Conservation (phyloP, 129 eudicot genomes). For the Artemisia argyi region DNA sequence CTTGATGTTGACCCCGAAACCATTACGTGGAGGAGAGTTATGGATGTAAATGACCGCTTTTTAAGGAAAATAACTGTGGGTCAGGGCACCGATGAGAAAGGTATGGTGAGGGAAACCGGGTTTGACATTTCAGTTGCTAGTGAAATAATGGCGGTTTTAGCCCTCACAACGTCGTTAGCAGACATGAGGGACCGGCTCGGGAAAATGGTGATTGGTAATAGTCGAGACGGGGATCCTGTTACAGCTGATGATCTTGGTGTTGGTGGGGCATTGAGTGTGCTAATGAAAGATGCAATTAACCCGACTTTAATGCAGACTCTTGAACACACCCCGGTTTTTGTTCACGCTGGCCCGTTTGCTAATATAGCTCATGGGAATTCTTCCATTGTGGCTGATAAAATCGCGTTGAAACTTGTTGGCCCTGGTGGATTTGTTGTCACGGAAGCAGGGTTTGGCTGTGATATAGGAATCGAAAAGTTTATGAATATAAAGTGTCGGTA, state of each 20-base stretch:
- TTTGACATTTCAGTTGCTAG: conserved; percentile 96
- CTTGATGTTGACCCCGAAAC: conserved; percentile 88
- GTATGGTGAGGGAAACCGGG: conserved; percentile 93
- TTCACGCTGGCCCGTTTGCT: no score
- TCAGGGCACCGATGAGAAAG: conserved; percentile 94
- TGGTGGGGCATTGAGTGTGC: conserved; percentile 93
- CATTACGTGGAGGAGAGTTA: conserved; percentile 94
- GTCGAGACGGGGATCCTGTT: conserved; percentile 83
- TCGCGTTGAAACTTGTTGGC: conserved; percentile 91
- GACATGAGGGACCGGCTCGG: conserved; percentile 97
- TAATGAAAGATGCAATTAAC: conserved; percentile 93
- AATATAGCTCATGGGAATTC: no score
- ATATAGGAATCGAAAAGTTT: conserved; percentile 96
- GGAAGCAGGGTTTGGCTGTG: conserved; percentile 97
- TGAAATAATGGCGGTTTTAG: conserved; percentile 97
- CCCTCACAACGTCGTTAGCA: conserved; percentile 73
- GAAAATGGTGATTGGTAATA: conserved; percentile 94
- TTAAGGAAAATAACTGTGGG: conserved; percentile 86
- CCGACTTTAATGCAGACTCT: conserved; percentile 99
- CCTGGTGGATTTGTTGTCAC: conserved; percentile 96
- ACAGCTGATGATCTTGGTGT: conserved; percentile 98
- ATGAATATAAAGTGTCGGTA: no score
- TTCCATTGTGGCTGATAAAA: no score
- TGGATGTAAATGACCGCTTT: conserved; percentile 96
- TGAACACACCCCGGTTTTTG: no score